These are phyloP conservation scores for Lactarius psammicola DNA, from an alignment of 768 basidiomycete species.

Conservation along the genomic window DNA sequence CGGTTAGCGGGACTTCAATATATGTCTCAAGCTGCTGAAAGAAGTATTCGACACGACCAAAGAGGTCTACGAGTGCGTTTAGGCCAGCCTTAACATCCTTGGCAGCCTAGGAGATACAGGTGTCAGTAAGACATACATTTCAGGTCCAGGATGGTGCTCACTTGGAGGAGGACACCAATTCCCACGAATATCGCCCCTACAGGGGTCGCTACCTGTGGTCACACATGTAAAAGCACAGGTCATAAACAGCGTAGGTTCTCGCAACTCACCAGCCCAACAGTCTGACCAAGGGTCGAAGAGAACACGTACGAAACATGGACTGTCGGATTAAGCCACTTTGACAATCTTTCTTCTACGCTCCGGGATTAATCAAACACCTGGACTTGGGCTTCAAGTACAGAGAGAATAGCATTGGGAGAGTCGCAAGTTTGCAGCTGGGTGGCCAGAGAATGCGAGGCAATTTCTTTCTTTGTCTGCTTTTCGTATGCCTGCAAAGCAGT, in stretches of 20 bases:
- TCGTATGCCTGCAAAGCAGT: not conserved
- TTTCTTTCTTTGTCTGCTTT: not conserved
- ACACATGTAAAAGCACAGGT: not conserved
- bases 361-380: not conserved
- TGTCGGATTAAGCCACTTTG: slow-evolving; percentile 2
- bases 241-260: not conserved
- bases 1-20: not conserved
- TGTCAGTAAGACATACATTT: not conserved
- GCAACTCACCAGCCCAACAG: not conserved
- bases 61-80: not conserved
- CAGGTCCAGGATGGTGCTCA: not conserved
- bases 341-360: not conserved
- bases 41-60: slow-evolving; percentile 3
- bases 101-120: not conserved
- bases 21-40: slow-evolving; percentile 6
- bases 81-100: not conserved
- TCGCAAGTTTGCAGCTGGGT: not conserved
- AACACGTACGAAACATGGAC: not conserved
- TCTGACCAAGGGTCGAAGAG: not conserved
- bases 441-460: not conserved
- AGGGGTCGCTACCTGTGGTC: not conserved
- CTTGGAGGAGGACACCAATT: not conserved
- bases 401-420: not conserved
- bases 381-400: not conserved
- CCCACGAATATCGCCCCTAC: too few relatives aligned